A percentile compares a stretch with the other conserved stretches of the same genome.
These are phyloP conservation scores for Scleroderma citrinum DNA, from an alignment of 768 basidiomycete genomes.

Conservation along the genomic window DNA sequence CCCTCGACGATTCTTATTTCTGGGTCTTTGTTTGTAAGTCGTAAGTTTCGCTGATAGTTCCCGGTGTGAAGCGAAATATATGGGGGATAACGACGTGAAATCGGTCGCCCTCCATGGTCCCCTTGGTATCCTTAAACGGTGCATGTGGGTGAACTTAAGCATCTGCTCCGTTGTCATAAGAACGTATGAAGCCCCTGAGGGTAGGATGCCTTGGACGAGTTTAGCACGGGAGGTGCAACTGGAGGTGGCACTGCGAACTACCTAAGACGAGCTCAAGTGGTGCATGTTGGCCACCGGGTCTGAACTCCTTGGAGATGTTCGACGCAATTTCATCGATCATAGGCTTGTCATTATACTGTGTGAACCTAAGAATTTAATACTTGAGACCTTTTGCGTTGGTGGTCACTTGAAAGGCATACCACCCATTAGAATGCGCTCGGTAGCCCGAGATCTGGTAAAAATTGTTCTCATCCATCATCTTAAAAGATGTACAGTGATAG, in stretches of 20 bases:
- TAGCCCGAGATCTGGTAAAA: constrained; percentile 10
- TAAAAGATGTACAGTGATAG: no score
- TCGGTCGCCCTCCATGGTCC: constrained; percentile 12
- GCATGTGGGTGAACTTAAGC: constrained; percentile 14
- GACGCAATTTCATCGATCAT: constrained; percentile 25
- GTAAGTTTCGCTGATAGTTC: constrained; percentile 35
- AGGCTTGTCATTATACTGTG: constrained; percentile 30
- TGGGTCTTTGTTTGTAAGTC: constrained; percentile 33
- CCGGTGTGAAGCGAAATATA: constrained; percentile 29
- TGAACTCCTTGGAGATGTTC: constrained; percentile 24
- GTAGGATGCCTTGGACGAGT: constrained; percentile 35
- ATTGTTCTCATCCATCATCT: background rate
- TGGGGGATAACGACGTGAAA: constrained; percentile 45
- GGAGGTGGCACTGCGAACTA: constrained; percentile 10
- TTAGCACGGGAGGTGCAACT: background rate
- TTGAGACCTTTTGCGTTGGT: background rate
- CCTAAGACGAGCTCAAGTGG: constrained; percentile 42
- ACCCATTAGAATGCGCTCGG: constrained; percentile 24
- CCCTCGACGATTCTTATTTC: constrained; percentile 26
- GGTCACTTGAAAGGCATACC: constrained; percentile 8
- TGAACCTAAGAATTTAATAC: constrained; percentile 17
- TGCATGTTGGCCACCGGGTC: constrained; percentile 17
- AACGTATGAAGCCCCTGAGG: constrained; percentile 39
- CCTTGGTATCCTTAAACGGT: constrained; percentile 13
- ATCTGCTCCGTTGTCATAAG: constrained; percentile 34